Evolutionary conservation across 306 rosid species (phyloP).

Genomic region (Castanopsis chinensis): DNA sequence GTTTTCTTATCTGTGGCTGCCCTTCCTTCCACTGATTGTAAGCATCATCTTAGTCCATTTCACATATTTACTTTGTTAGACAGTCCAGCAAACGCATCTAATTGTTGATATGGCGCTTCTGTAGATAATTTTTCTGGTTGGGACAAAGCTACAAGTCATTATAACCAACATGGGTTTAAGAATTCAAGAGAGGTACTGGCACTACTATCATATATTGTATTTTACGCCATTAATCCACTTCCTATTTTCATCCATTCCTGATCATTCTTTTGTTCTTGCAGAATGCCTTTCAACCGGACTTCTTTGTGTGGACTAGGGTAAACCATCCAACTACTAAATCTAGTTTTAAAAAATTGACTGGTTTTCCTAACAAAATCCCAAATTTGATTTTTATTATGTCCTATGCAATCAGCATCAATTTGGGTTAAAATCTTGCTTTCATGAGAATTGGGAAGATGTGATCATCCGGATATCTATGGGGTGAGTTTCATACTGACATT

Average conservation of each 20-base stretch:
- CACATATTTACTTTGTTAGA: no score
- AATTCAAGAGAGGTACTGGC: conserved; percentile 77
- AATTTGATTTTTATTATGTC: neutral
- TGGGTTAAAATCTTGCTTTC: conserved; percentile 57
- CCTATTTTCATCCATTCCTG: neutral
- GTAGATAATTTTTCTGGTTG: conserved; percentile 67
- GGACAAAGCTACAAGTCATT: conserved; percentile 80
- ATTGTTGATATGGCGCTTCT: neutral
- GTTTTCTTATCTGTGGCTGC: conserved; percentile 73
- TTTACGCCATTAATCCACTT: no score
- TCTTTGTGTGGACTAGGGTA: conserved; percentile 78
- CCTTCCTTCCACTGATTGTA: conserved; percentile 78
- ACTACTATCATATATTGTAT: neutral
- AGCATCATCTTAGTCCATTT: conserved; percentile 20
- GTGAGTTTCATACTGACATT: conserved; percentile 23
- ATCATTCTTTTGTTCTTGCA: conserved; percentile 21
- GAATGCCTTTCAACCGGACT: conserved; percentile 86
- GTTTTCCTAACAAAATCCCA: no score
- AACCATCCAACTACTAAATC: neutral
- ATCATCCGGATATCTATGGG: conserved; percentile 82
- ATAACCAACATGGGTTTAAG: conserved; percentile 77
- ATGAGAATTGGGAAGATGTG: conserved; percentile 48
- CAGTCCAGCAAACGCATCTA: neutral
- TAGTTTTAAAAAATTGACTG: no score
- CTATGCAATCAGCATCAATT: conserved; percentile 51